Evolutionary conservation across 1,284 basidiomycete genomes (phyloP), one percentile per base, ranked within the genome.

Genomic region (Hymenochaete sp.): DNA sequence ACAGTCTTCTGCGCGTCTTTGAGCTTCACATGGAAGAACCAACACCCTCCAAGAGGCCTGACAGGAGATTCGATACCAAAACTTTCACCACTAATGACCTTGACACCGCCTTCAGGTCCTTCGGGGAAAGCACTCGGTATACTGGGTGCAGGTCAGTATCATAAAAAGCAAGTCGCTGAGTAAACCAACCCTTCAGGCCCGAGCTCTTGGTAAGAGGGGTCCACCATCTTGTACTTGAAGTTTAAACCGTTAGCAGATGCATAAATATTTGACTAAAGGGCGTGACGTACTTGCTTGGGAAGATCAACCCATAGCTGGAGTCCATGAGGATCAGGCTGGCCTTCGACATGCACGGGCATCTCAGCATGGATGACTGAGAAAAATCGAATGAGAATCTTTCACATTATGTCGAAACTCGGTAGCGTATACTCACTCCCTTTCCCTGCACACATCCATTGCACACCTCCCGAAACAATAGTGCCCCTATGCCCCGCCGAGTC

Each of bases 271-370:
- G 26, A 10, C 24, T 24, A 29, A 26, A 13, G 32, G 38, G 16
- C 42, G 31, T 26, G 13, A 36, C 21, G 51, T 54, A 77, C 77
- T 61, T 85, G 60, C 55, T 83, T 82, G 0, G 93, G 95, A 13
- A 98, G 69, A 64, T 97, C 93, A 37, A 97, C 70, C 95, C 93
- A 97, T 21, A 98, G 76, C 58, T 98, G 93, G 31, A 98, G 68
- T 5, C 91, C 93, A 24, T 73, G 59, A 56, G 92, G 73, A 60
- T 87, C 66, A 2, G 85, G 80, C 3, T 67, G 52, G n/a, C 77
- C 79, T 18, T 71, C 64, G 4, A 67, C 77, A 52, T 86, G 82
- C 3, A 90, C 69, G 2, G 95, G 93, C 88, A 97, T 96, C 65
- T 89, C 89, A 3, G 85, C 82, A 56, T 92, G 88, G 47, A 92